Base-by-base conservation (phyloP, 208 protist genomes). In the Hexamita inflata region DNA sequence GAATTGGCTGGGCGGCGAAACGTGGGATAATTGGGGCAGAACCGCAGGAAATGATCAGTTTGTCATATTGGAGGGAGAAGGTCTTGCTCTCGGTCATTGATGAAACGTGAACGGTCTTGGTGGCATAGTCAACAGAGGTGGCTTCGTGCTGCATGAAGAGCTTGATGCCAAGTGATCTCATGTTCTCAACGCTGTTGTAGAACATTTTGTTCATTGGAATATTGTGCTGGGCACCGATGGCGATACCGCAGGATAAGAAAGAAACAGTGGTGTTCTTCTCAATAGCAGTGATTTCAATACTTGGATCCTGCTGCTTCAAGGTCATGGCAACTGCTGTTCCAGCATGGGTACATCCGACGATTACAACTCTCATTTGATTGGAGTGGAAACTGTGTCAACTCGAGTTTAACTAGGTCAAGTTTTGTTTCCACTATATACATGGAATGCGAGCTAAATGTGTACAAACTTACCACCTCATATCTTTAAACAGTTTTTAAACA, bases 181-280 rank as follows among this genome's bases (percentile, higher is more conserved):
- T n/a, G 35, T 40, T 38, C 4, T 70, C 64, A 35, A 38, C 30
- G 7, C 4, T 32, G 64, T n/a, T 42, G 64, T 70, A 70, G 38
- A 70, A 70, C 30, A 70, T n/a, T 2, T 9, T 15, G 4, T 70
- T 34, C 64, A 70, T 70, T n/a, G 26, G 11, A n/a, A 45, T 34
- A 11, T 15, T 45, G 11, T 34, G 19, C 9, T 70, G 64, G 9
- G 42, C 64, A 70, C 64, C 64, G n/a, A 70, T 7, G 38, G 64
- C 64, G 11, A 70, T 70, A n/a, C 64, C 64, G 40, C 64, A 70
- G 35, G 64, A 70, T 24, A 70, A 34, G 38, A 45, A 70, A 49
- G 64, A 70, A 11, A 70, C 11, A n/a, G 11, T 70, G 35, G 11
- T n/a, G 64, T 70, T 70, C 15, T 34, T 40, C 35, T 70, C 64